phyloP scores from a whole-genome alignment of 805 yeast genomes.

The Pichia nakasei region DNA sequence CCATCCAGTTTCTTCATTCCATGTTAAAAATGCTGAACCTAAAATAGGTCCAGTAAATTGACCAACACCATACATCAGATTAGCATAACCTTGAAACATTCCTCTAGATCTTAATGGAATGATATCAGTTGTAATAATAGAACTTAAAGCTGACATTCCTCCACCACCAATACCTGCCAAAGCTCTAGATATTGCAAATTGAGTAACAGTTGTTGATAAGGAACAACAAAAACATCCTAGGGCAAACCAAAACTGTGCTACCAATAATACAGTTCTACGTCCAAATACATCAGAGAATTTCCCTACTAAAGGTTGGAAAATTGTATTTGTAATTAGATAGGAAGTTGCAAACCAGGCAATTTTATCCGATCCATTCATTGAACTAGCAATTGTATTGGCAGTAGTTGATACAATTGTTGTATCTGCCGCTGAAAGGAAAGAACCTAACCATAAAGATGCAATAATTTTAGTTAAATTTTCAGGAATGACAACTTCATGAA shows the following conservation, averaged over 20 bases:
- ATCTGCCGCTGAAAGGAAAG: constrained; percentile 48
- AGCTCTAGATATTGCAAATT: constrained; percentile 42
- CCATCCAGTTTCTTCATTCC: constrained; percentile 32
- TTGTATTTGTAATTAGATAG: constrained; percentile 58
- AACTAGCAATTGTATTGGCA: constrained; percentile 50
- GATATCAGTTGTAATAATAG: constrained; percentile 47
- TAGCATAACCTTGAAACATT: constrained; percentile 43
- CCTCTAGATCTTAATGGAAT: constrained; percentile 47
- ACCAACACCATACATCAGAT: constrained; percentile 29
- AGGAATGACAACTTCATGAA: constrained; percentile 16
- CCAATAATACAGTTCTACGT: constrained; percentile 35
- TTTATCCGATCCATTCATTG: constrained; percentile 41
- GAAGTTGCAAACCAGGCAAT: constrained; percentile 69
- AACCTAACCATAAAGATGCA: constrained; percentile 35
- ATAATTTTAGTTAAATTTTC: constrained; percentile 15
- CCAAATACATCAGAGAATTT: constrained; percentile 60
- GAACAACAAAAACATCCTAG: constrained; percentile 37
- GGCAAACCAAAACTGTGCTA: constrained; percentile 37
- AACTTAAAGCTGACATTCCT: constrained; percentile 42
- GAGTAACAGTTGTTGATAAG: constrained; percentile 32
- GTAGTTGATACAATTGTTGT: constrained; percentile 54
- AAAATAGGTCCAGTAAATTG: constrained; percentile 37
- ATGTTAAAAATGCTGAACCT: constrained; percentile 31
- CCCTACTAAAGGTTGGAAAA: constrained; percentile 70
- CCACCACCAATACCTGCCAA: constrained; percentile 54